Evolutionary conservation across 345 rosid genomes (phyloP).

Genomic region (Rhodamnia argentea): DNA sequence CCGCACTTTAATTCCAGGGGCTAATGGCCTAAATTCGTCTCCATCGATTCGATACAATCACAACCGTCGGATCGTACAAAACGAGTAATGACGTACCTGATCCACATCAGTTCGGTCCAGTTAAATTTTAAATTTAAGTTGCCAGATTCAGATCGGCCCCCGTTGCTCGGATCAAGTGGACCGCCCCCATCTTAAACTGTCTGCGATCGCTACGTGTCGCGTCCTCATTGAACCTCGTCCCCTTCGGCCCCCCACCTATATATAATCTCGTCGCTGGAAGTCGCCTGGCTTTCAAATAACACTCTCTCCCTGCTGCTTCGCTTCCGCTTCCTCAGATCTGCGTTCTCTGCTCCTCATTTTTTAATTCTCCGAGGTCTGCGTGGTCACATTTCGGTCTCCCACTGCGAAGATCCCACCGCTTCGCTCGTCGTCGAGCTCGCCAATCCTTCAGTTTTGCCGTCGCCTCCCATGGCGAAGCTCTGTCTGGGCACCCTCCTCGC

Average conservation of each 20-base stretch:
- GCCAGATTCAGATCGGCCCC: neutral
- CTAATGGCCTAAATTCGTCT: neutral
- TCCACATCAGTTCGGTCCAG: too few species aligned
- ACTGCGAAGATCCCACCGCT: neutral
- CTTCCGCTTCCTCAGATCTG: neutral
- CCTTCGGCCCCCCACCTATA: neutral
- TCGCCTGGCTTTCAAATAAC: neutral
- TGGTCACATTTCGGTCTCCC: neutral
- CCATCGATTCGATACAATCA: neutral
- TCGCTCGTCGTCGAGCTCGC: neutral
- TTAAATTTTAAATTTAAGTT: neutral
- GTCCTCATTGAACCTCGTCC: neutral
- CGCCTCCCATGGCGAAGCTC: slow-evolving; percentile 4
- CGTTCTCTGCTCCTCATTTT: neutral
- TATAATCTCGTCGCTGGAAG: neutral
- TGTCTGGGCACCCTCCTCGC: neutral
- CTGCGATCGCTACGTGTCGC: neutral
- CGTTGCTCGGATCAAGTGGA: neutral
- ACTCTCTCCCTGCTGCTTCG: neutral
- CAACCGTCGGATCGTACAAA: neutral
- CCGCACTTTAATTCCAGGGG: neutral
- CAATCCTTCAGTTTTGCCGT: neutral
- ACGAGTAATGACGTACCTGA: neutral
- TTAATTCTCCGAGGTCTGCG: too few species aligned
- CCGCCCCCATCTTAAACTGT: neutral